Percentiles rank a stretch among this genome's conserved stretches.
These are phyloP conservation scores for Tubosaeta sp. DNA, from an alignment of 768 basidiomycete species.

Conservation along the genomic window DNA sequence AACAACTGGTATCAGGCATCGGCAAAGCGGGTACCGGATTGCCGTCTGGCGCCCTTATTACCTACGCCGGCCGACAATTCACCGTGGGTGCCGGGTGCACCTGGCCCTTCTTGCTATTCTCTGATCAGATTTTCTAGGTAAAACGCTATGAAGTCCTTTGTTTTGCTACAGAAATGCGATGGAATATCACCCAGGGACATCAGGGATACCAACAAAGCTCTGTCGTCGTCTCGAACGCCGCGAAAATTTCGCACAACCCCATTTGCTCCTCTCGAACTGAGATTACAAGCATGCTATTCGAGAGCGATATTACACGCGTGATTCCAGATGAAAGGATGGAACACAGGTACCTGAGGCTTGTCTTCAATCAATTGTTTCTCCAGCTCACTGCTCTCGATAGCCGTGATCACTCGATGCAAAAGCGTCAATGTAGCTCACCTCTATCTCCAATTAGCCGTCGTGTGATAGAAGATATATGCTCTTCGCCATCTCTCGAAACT, in stretches of 20 bases:
- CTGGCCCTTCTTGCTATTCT: not conserved
- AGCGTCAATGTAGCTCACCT: conserved; percentile 5
- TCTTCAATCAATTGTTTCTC: not conserved
- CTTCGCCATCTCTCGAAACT: not conserved
- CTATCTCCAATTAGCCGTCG: conserved; percentile 17
- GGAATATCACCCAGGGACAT: conserved; percentile 10
- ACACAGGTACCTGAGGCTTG: conserved; percentile 1
- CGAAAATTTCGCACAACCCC: not conserved
- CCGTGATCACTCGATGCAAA: not conserved
- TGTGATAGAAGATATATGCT: conserved; percentile 15
- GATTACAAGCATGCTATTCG: conserved; percentile 3
- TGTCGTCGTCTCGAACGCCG: conserved; percentile 11
- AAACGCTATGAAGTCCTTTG: conserved; percentile 29
- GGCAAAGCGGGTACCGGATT: conserved; percentile 26
- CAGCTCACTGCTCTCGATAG: conserved; percentile 5
- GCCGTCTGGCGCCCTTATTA: conserved; percentile 24
- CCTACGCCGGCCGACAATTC: conserved; percentile 17
- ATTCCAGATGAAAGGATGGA: conserved; percentile 7
- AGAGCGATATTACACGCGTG: conserved; percentile 19
- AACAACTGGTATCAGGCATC: conserved; percentile 13
- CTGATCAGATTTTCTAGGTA: conserved; percentile 11
- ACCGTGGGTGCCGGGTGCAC: conserved; percentile 12
- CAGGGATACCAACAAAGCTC: conserved; percentile 17
- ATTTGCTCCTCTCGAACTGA: not conserved
- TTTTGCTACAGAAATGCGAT: conserved; percentile 25